A percentile compares a stretch with the other conserved stretches of the same genome.
phyloP scores from a whole-genome alignment of 2,329 filamentous ascomycete genomes.

The Coniochaeta sp. region DNA sequence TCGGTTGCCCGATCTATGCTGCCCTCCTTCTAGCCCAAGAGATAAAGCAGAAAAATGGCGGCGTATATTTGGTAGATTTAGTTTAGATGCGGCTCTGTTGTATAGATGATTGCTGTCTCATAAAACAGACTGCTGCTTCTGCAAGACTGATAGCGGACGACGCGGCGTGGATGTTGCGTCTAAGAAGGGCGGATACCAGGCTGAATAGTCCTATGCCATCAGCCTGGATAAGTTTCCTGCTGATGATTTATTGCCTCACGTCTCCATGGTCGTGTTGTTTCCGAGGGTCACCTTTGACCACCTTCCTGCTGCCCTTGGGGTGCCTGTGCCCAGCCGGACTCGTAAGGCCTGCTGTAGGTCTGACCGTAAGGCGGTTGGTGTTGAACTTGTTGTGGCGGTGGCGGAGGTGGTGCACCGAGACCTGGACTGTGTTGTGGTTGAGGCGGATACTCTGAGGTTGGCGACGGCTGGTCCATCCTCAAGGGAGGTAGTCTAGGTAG shows the following conservation, averaged over 20 bases:
- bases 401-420: slow-evolving; percentile 13
- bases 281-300: not conserved
- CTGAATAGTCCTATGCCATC: not conserved
- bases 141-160: not conserved
- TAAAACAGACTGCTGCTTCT: not conserved
- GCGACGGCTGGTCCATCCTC: slow-evolving; percentile 31
- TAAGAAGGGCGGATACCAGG: not conserved
- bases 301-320: not conserved
- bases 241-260: not conserved
- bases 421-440: slow-evolving; percentile 12
- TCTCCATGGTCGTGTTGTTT: not conserved
- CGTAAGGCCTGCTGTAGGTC: not conserved
- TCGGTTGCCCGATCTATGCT: slow-evolving; percentile 2
- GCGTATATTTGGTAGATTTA: not conserved
- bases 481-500: slow-evolving; percentile 41
- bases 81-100: not conserved
- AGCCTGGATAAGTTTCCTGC: not conserved
- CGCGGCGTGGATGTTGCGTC: not conserved
- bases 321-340: not conserved
- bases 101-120: not conserved
- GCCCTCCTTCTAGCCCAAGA: not conserved
- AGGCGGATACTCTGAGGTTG: not conserved
- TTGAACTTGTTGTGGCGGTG: slow-evolving; percentile 14
- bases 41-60: not conserved
- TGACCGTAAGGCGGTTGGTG: not conserved